Evolutionary conservation across 129 eudicot genomes (phyloP).

Genomic region (Chrysanthemum lavandulifolium): DNA sequence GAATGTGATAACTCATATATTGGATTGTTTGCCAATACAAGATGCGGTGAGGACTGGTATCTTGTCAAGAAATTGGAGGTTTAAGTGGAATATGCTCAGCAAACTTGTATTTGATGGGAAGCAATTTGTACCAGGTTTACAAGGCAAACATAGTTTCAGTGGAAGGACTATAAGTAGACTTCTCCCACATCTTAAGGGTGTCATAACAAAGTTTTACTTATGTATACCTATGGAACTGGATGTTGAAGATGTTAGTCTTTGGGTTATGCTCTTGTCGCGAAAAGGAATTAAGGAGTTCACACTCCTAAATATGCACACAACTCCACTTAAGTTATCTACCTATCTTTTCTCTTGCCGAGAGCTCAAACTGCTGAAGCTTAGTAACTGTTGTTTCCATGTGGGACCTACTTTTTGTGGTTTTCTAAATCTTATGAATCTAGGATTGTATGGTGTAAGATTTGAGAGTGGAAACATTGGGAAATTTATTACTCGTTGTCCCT

Average conservation of each 20-base stretch:
- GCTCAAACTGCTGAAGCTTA: not conserved
- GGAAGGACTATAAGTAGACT: not conserved
- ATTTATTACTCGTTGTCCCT: not conserved
- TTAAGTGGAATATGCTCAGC: not conserved
- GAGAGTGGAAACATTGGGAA: not conserved
- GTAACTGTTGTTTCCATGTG: not conserved
- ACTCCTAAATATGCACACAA: not conserved
- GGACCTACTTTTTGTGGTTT: slow-evolving; percentile 1
- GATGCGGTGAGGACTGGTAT: too few species aligned
- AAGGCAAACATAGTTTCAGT: not conserved
- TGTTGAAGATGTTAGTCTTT: not conserved
- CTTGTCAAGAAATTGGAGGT: too few species aligned
- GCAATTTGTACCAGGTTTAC: not conserved
- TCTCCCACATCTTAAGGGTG: not conserved
- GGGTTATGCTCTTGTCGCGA: not conserved
- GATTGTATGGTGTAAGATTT: not conserved
- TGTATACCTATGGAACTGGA: not conserved
- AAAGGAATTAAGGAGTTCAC: not conserved
- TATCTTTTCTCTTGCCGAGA: not conserved
- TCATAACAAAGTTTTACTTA: not conserved
- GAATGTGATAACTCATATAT: too few species aligned
- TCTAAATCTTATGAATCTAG: not conserved
- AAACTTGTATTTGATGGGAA: not conserved
- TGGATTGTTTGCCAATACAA: too few species aligned
- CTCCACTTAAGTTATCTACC: not conserved